Conservation (phyloP, 2,329 filamentous ascomycete genomes). For the Alternaria viburni region DNA sequence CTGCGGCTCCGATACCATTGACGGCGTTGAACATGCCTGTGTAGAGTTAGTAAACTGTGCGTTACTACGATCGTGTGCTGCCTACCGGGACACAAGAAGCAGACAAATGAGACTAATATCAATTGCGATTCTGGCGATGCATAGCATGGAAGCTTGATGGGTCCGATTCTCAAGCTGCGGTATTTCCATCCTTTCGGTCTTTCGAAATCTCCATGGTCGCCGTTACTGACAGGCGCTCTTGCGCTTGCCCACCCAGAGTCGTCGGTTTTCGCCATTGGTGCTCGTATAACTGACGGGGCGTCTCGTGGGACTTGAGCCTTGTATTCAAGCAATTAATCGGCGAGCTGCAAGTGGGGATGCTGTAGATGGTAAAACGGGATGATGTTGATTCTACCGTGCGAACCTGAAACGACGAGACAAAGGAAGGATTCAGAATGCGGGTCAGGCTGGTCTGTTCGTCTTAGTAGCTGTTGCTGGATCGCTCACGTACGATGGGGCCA, state of each 20-base stretch:
- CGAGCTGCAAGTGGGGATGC: background rate
- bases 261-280: background rate
- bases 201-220: conserved; percentile 6
- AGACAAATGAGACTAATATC: conserved; percentile 55
- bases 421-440: background rate
- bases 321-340: background rate
- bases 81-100: conserved; percentile 55
- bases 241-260: background rate
- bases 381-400: background rate
- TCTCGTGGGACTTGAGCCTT: background rate
- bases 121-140: conserved; percentile 55
- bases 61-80: background rate
- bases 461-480: background rate
- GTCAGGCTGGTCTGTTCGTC: background rate
- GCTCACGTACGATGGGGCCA: background rate
- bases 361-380: background rate
- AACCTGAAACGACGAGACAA: background rate
- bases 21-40: conserved; percentile 56
- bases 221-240: background rate
- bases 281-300: background rate
- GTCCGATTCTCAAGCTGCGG: conserved; percentile 46
- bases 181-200: conserved; percentile 53
- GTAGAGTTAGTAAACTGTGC: conserved; percentile 3
- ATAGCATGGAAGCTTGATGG: conserved; percentile 51
- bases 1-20: conserved; percentile 54